These are phyloP conservation scores for Rhexocercosporidium sp. DNA, from an alignment of 2,329 filamentous ascomycete genomes.

Conservation along the genomic window DNA sequence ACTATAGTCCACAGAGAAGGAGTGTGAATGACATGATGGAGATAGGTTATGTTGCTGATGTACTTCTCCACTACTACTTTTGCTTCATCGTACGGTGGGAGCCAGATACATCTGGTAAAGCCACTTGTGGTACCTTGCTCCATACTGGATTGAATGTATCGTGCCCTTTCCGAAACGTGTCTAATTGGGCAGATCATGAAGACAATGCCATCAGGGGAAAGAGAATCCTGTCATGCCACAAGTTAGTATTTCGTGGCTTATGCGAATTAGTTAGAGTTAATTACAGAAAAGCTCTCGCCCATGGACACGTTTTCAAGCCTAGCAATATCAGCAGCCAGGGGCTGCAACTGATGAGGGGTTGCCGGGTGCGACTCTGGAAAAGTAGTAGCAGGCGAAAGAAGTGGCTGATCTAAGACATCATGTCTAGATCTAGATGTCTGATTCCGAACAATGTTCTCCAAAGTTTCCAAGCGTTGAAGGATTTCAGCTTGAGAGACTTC, in stretches of 20 bases:
- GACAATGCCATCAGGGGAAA: not conserved
- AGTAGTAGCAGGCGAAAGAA: not conserved
- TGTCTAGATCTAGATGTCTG: not conserved
- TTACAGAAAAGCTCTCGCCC: constrained; percentile 3
- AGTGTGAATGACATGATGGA: constrained; percentile 25
- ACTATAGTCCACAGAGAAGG: constrained; percentile 23
- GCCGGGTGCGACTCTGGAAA: not conserved
- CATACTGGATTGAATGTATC: not conserved
- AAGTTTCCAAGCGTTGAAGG: not conserved
- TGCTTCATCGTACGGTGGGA: constrained; percentile 23
- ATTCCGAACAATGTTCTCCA: not conserved
- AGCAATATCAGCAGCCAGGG: not conserved
- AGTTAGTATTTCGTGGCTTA: not conserved
- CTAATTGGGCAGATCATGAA: not conserved
- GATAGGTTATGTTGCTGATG: constrained; percentile 17
- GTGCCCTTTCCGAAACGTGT: not conserved
- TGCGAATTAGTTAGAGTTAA: not conserved
- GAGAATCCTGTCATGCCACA: not conserved
- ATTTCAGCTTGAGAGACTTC: not conserved
- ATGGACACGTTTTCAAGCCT: not conserved
- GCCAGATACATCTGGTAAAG: constrained; percentile 24
- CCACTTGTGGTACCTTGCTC: not conserved
- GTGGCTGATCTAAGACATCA: not conserved
- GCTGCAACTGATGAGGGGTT: not conserved
- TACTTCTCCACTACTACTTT: constrained; percentile 28